Conservation (phyloP, 2,329 filamentous ascomycete genomes). For the Diaporthe nobilis region DNA sequence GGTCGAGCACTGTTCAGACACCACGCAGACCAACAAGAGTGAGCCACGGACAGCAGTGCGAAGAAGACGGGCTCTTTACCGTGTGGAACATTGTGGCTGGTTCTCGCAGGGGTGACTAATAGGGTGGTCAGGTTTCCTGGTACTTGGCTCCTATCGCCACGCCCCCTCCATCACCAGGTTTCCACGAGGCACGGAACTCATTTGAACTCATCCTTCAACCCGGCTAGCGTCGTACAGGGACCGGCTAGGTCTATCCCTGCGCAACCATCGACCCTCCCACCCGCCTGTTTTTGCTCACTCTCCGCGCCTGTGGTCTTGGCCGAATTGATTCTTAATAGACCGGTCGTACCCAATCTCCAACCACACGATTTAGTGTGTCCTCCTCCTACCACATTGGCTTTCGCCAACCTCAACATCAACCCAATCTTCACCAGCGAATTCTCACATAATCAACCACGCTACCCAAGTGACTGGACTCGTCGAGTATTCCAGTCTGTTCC, state of each 20-base stretch:
- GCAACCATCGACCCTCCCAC: slow-evolving; percentile 6
- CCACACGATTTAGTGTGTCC: slow-evolving; percentile 31
- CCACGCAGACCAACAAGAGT: slow-evolving; percentile 1
- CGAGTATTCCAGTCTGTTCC: slow-evolving; percentile 56
- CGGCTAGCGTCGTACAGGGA: slow-evolving; percentile 28
- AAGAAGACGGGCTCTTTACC: slow-evolving; percentile 14
- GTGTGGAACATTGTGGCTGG: slow-evolving; percentile 42
- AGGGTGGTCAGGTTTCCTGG: slow-evolving; percentile 7
- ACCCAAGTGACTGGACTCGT: slow-evolving; percentile 51
- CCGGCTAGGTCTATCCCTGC: slow-evolving; percentile 28
- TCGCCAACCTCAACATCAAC: slow-evolving; percentile 42
- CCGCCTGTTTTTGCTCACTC: slow-evolving; percentile 23
- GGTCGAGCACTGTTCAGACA: slow-evolving; percentile 15
- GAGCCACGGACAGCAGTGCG: slow-evolving; percentile 34
- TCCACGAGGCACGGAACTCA: slow-evolving; percentile 41
- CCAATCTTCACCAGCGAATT: slow-evolving; percentile 39
- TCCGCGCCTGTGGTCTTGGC: slow-evolving; percentile 34
- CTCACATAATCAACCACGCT: slow-evolving; percentile 36
- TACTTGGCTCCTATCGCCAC: slow-evolving; percentile 43
- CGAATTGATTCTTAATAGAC: slow-evolving; percentile 33
- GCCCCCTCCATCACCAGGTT: slow-evolving; percentile 42
- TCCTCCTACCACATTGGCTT: slow-evolving; percentile 45
- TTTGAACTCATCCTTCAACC: slow-evolving; percentile 25
- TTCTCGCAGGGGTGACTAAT: slow-evolving; percentile 44
- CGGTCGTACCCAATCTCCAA: slow-evolving; percentile 44